Conservation (phyloP, 108 stramenopile species). For the Licmophora abbreviata region DNA sequence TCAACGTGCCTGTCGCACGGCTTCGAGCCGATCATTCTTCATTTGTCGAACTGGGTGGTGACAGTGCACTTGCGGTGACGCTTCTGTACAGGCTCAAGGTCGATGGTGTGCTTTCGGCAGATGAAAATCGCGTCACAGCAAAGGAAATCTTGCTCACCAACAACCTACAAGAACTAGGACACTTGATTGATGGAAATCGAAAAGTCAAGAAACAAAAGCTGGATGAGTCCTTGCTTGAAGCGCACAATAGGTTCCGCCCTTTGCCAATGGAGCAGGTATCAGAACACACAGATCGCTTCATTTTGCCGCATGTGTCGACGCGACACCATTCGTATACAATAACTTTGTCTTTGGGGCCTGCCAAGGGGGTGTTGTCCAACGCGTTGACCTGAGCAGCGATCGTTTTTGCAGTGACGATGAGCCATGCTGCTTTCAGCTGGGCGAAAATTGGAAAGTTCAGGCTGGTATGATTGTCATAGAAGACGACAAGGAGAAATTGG, state of each 20-base stretch:
- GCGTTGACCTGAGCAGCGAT: slow-evolving; percentile 8
- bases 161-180: slow-evolving; percentile 7
- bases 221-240: no score
- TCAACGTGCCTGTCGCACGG: slow-evolving; percentile 2
- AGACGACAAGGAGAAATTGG: neutral
- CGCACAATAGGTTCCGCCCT: no score
- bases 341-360: slow-evolving; percentile 16
- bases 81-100: slow-evolving; percentile 17
- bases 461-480: slow-evolving; percentile 10
- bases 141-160: slow-evolving; percentile 14
- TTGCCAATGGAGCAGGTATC: slow-evolving; percentile 1
- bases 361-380: slow-evolving; percentile 24
- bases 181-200: no score
- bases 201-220: no score
- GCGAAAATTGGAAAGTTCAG: slow-evolving; percentile 33
- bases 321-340: slow-evolving; percentile 10
- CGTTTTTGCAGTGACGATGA: neutral
- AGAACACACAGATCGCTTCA: slow-evolving; percentile 10
- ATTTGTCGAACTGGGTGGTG: slow-evolving; percentile 38
- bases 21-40: slow-evolving; percentile 16
- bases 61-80: slow-evolving; percentile 28
- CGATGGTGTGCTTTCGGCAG: neutral
- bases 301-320: slow-evolving; percentile 31
- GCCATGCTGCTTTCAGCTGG: slow-evolving; percentile 3
- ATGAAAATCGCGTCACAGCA: slow-evolving; percentile 1